These are phyloP conservation scores for Comarum palustre DNA, from an alignment of 306 rosid genomes.

Conservation along the genomic window DNA sequence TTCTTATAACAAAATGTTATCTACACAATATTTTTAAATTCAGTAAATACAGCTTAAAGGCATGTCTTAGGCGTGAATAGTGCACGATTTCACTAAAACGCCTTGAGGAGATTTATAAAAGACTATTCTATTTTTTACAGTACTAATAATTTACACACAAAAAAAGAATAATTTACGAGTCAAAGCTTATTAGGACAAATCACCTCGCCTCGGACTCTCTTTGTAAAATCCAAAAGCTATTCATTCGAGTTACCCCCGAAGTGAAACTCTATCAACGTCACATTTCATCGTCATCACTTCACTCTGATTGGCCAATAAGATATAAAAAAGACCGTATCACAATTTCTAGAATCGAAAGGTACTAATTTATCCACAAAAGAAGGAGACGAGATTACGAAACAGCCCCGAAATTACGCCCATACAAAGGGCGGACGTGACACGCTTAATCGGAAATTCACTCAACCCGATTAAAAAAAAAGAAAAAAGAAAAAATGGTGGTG, in stretches of 20 bases:
- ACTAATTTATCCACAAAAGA: constrained; percentile 24
- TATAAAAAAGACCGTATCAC: background rate
- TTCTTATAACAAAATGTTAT: too few species aligned
- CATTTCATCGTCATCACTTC: background rate
- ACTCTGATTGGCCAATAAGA: background rate
- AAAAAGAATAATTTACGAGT: too few species aligned
- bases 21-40: too few species aligned
- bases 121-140: too few species aligned
- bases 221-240: too few species aligned
- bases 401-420: constrained; percentile 35
- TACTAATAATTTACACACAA: too few species aligned
- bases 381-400: constrained; percentile 36
- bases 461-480: background rate
- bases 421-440: constrained; percentile 25
- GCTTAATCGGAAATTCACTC: background rate
- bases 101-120: too few species aligned
- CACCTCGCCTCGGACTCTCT: too few species aligned
- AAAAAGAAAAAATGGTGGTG: constrained; percentile 6
- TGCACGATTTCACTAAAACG: too few species aligned
- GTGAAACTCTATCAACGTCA: background rate
- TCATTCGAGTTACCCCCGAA: background rate
- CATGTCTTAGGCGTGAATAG: too few species aligned
- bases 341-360: background rate
- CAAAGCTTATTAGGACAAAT: too few species aligned
- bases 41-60: too few species aligned